phyloP scores from a whole-genome alignment of 768 basidiomycete genomes.

The Cystobasidium onofrii region DNA sequence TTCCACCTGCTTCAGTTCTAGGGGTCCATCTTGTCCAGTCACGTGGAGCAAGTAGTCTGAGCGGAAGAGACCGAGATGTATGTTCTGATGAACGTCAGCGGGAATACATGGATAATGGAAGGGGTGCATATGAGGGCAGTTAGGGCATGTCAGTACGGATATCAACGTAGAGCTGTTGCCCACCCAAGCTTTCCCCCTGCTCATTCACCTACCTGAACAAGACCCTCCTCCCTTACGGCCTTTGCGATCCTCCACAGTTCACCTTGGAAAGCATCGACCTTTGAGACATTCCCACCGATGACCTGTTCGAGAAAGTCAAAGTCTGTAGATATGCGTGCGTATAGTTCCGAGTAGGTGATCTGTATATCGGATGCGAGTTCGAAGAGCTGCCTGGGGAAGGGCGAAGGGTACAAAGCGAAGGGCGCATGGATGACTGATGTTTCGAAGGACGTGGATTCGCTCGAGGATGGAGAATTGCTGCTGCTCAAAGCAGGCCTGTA shows the following conservation, averaged over 20 bases:
- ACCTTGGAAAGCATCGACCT: constrained; percentile 78
- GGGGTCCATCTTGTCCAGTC: constrained; percentile 42
- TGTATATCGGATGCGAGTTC: constrained; percentile 61
- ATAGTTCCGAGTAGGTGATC: constrained; percentile 70
- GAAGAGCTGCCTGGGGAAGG: constrained; percentile 69
- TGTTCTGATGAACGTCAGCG: constrained; percentile 51
- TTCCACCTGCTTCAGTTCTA: constrained; percentile 84
- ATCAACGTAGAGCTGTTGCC: not conserved
- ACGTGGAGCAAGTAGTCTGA: constrained; percentile 87
- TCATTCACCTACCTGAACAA: constrained; percentile 52
- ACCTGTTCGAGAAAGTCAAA: constrained; percentile 68
- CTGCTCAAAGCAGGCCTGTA: constrained; percentile 59
- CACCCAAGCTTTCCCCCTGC: not conserved
- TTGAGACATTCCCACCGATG: constrained; percentile 72
- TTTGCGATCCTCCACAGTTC: constrained; percentile 83
- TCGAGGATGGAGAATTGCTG: constrained; percentile 44
- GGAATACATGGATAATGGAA: not conserved
- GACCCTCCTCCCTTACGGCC: constrained; percentile 58
- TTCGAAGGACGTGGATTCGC: constrained; percentile 48
- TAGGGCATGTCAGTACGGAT: not conserved
- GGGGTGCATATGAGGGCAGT: not conserved
- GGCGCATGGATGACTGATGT: constrained; percentile 84
- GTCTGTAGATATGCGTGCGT: constrained; percentile 73
- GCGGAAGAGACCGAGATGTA: constrained; percentile 82
- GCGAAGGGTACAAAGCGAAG: constrained; percentile 75